Evolutionary conservation across 805 yeast genomes (phyloP).

Genomic region (Wickerhamiella brachini): DNA sequence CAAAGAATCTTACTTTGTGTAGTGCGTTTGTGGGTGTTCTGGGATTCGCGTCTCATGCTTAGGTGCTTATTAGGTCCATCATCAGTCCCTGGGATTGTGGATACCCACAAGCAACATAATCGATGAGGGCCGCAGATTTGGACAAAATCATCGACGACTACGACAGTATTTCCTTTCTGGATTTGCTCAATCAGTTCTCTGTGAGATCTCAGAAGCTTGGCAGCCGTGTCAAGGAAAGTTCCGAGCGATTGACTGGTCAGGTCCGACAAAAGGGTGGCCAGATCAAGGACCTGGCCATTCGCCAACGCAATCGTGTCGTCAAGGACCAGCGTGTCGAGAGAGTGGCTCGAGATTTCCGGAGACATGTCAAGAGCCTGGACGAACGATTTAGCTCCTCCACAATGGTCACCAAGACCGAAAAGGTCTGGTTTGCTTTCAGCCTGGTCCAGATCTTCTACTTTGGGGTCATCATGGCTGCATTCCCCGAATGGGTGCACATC

Average conservation of each 20-base stretch:
- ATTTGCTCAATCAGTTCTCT: constrained; percentile 24
- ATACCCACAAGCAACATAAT: neutral
- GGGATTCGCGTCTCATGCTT: no score
- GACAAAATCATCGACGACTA: constrained; percentile 11
- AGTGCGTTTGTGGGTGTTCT: no score
- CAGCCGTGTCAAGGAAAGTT: constrained; percentile 14
- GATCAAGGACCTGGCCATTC: constrained; percentile 4
- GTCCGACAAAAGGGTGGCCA: constrained; percentile 5
- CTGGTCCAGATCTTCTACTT: constrained; percentile 51
- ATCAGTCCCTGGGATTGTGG: no score
- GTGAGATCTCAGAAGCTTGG: constrained; percentile 19
- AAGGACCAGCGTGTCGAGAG: constrained; percentile 19
- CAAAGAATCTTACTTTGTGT: no score
- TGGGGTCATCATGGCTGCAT: constrained; percentile 66
- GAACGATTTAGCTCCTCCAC: constrained; percentile 10
- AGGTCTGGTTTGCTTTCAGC: constrained; percentile 65
- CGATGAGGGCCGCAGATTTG: constrained; percentile 3
- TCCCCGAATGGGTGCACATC: constrained; percentile 64
- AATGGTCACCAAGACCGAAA: constrained; percentile 41
- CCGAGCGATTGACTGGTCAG: constrained; percentile 5
- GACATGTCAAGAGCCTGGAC: constrained; percentile 23
- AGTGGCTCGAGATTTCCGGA: constrained; percentile 15
- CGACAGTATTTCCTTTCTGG: constrained; percentile 22
- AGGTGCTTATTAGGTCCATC: no score
- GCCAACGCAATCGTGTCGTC: constrained; percentile 2